These are phyloP conservation scores for Ascosphaera apis DNA, from an alignment of 2,329 filamentous ascomycete genomes.

Conservation along the genomic window DNA sequence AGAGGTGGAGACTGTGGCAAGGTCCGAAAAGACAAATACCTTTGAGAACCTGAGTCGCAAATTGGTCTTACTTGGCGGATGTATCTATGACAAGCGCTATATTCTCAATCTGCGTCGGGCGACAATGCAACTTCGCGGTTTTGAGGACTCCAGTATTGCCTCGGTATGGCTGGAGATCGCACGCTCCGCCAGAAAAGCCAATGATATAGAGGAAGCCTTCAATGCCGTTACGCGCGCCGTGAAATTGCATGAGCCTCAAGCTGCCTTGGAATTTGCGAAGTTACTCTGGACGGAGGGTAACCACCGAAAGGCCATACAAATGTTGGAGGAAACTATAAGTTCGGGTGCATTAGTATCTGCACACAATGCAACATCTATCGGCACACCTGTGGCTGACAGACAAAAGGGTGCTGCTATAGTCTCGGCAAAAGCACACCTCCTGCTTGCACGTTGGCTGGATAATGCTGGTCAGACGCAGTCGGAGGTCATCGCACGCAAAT, in stretches of 20 bases:
- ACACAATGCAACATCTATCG: constrained; percentile 16
- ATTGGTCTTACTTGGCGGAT: constrained; percentile 75
- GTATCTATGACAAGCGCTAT: constrained; percentile 83
- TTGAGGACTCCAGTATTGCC: constrained; percentile 52
- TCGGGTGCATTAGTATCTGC: constrained; percentile 46
- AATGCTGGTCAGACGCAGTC: constrained; percentile 82
- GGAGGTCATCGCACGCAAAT: constrained; percentile 53
- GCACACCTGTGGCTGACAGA: constrained; percentile 2
- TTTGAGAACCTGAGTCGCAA: constrained; percentile 44
- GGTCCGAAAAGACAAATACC: constrained; percentile 9
- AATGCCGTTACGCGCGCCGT: constrained; percentile 81
- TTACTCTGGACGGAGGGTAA: constrained; percentile 85
- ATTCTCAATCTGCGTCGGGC: constrained; percentile 67
- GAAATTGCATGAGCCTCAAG: constrained; percentile 59
- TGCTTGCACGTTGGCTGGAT: constrained; percentile 93
- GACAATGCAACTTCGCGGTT: constrained; percentile 53
- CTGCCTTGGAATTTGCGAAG: constrained; percentile 83
- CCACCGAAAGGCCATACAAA: constrained; percentile 84
- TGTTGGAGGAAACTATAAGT: constrained; percentile 64
- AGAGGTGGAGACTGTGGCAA: constrained; percentile 48
- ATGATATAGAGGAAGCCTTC: constrained; percentile 68
- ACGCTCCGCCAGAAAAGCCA: constrained; percentile 63
- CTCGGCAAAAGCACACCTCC: constrained; percentile 43
- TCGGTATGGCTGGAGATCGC: constrained; percentile 69
- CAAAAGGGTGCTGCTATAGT: background rate